Percentiles rank a stretch among this genome's conserved stretches.
phyloP scores from a whole-genome alignment of 192 early-diverging fungal genomes.

The Rhizoclosmatium globosum region DNA sequence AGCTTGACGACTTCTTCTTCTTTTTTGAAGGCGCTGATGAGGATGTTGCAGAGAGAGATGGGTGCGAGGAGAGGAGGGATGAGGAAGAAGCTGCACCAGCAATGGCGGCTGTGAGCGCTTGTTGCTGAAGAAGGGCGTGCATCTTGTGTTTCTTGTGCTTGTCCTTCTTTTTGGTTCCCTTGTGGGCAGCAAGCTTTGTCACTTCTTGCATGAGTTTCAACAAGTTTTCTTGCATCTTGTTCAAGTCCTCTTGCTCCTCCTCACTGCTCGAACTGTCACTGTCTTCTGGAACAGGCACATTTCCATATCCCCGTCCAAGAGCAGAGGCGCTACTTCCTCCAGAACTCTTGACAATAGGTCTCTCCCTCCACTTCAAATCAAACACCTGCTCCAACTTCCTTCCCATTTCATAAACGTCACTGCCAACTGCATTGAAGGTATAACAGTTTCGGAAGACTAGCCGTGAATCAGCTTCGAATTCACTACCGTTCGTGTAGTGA shows the following conservation, averaged over 20 bases:
- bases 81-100: constrained; percentile 23
- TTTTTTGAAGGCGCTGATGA: constrained; percentile 45
- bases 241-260: constrained; percentile 34
- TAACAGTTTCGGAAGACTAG: constrained; percentile 90
- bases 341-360: not conserved
- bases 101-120: constrained; percentile 18
- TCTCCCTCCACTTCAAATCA: constrained; percentile 76
- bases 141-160: constrained; percentile 41
- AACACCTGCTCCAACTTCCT: constrained; percentile 78
- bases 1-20: constrained; percentile 37
- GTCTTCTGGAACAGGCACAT: not conserved
- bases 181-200: constrained; percentile 20
- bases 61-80: no score
- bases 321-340: not conserved
- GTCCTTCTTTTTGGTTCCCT: constrained; percentile 41
- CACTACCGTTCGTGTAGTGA: constrained; percentile 67
- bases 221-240: no score
- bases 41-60: not conserved
- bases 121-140: constrained; percentile 19
- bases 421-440: constrained; percentile 75
- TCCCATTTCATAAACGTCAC: constrained; percentile 75
- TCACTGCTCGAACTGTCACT: constrained; percentile 26
- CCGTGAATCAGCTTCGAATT: constrained; percentile 80
- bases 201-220: constrained; percentile 42
- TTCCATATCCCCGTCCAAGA: not conserved